Conservation (phyloP, 805 yeast species). For the Candida xyloterini region DNA sequence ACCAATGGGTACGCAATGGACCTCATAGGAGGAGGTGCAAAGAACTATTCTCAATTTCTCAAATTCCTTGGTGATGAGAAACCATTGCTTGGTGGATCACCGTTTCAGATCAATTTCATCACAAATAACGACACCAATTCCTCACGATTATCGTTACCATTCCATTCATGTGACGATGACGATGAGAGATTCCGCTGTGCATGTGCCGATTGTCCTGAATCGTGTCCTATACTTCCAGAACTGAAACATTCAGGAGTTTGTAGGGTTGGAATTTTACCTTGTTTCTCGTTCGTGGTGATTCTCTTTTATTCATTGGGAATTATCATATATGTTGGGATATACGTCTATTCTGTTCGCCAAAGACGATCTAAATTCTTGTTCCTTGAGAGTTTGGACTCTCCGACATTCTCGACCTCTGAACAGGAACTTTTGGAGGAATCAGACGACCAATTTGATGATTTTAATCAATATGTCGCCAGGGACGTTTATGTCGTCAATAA, state of each 20-base stretch:
- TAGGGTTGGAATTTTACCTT: slow-evolving; percentile 62
- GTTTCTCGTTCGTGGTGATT: slow-evolving; percentile 65
- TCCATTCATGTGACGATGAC: slow-evolving; percentile 55
- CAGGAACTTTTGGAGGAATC: slow-evolving; percentile 14
- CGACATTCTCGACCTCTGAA: slow-evolving; percentile 10
- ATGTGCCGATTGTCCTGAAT: slow-evolving; percentile 80
- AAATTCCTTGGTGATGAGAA: slow-evolving; percentile 93
- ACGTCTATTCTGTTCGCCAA: slow-evolving; percentile 5
- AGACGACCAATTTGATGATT: slow-evolving; percentile 20
- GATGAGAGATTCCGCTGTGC: slow-evolving; percentile 66
- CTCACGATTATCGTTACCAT: slow-evolving; percentile 29
- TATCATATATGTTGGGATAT: slow-evolving; percentile 13
- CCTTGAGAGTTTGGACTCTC: slow-evolving; percentile 15
- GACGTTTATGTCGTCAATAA: slow-evolving; percentile 48
- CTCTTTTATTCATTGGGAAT: slow-evolving; percentile 40
- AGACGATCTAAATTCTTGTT: slow-evolving; percentile 12
- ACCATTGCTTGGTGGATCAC: slow-evolving; percentile 92
- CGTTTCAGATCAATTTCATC: slow-evolving; percentile 82
- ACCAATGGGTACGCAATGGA: slow-evolving; percentile 98
- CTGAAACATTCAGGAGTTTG: slow-evolving; percentile 44
- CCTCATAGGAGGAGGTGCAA: slow-evolving; percentile 96
- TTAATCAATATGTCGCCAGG: slow-evolving; percentile 21
- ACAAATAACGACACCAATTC: slow-evolving; percentile 36
- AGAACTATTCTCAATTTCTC: slow-evolving; percentile 63
- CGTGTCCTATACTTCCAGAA: slow-evolving; percentile 69